Evolutionary conservation across 2,329 filamentous ascomycete genomes (phyloP).

Genomic region (Xylariaceae sp.): DNA sequence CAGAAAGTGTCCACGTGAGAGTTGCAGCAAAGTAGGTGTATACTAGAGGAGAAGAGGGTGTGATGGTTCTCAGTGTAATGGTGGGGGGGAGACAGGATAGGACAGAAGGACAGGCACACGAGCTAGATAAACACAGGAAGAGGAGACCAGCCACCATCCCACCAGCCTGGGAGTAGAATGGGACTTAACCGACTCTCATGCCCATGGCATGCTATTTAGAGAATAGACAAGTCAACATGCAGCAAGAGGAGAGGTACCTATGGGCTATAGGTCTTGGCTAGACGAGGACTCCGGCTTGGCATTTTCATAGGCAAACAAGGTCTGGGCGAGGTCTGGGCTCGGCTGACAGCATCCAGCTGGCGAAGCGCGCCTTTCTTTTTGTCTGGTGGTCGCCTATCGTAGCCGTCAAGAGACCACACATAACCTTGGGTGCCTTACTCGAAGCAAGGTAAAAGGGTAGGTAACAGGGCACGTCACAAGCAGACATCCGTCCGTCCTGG

Average conservation of each 20-base stretch:
- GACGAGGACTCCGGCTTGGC: constrained; percentile 17
- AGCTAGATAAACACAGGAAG: constrained; percentile 24
- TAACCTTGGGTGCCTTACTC: no score
- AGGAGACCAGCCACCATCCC: constrained; percentile 8
- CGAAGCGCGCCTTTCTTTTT: no score
- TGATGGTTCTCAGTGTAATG: constrained; percentile 20
- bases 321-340: neutral
- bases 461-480: no score
- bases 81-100: constrained; percentile 4
- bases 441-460: no score
- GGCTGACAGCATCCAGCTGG: constrained; percentile 15
- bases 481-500: no score
- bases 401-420: no score
- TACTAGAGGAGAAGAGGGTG: constrained; percentile 17
- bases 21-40: constrained; percentile 21
- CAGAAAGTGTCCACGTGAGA: constrained; percentile 36
- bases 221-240: neutral
- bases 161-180: constrained; percentile 2
- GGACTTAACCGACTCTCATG: constrained; percentile 7
- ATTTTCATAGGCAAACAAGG: constrained; percentile 6
- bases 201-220: constrained; percentile 5
- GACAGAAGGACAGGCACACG: constrained; percentile 12
- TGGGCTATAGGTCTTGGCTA: constrained; percentile 1
- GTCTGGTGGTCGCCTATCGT: no score
- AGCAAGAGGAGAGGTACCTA: constrained; percentile 1